phyloP scores from a whole-genome alignment of 495 filamentous ascomycete species.

The Polyplosphaeria fusca region DNA sequence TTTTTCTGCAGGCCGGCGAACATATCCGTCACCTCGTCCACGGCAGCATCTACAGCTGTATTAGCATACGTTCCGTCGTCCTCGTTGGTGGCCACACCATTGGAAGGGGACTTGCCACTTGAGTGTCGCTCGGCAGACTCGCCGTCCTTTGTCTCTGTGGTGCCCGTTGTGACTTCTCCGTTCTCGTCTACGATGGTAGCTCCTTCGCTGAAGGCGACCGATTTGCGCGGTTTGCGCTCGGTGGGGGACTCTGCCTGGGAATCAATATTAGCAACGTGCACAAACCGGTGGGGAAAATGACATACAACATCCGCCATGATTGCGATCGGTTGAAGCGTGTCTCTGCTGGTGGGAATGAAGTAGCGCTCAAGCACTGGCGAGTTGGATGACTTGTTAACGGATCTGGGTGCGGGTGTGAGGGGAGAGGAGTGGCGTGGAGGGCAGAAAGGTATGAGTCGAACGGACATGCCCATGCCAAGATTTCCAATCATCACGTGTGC shows the following conservation, averaged over 20 bases:
- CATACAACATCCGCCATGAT: conserved; percentile 56
- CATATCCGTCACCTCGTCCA: conserved; percentile 69
- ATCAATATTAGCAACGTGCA: neutral
- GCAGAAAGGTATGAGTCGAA: too few species aligned
- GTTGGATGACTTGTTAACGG: too few species aligned
- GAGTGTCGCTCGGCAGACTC: conserved; percentile 70
- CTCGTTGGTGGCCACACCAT: conserved; percentile 6
- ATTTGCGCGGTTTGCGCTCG: conserved; percentile 71
- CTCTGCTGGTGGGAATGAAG: too few species aligned
- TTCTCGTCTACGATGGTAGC: conserved; percentile 79
- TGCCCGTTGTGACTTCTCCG: conserved; percentile 70
- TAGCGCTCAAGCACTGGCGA: too few species aligned
- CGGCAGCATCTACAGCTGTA: conserved; percentile 55
- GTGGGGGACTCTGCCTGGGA: conserved; percentile 27
- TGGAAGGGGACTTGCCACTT: conserved; percentile 49
- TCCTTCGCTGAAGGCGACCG: conserved; percentile 84
- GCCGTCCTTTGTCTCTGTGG: conserved; percentile 52
- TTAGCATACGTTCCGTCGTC: neutral
- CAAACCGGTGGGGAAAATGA: conserved; percentile 22
- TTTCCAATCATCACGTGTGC: too few species aligned
- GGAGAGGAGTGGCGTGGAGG: too few species aligned
- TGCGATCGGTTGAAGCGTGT: conserved; percentile 27
- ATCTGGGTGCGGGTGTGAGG: too few species aligned
- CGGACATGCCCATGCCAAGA: too few species aligned
- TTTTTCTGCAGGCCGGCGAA: conserved; percentile 87